Percentiles rank a stretch among this genome's conserved stretches.
Conservation (phyloP, 768 basidiomycete genomes). For the Albatrellus ellisii region DNA sequence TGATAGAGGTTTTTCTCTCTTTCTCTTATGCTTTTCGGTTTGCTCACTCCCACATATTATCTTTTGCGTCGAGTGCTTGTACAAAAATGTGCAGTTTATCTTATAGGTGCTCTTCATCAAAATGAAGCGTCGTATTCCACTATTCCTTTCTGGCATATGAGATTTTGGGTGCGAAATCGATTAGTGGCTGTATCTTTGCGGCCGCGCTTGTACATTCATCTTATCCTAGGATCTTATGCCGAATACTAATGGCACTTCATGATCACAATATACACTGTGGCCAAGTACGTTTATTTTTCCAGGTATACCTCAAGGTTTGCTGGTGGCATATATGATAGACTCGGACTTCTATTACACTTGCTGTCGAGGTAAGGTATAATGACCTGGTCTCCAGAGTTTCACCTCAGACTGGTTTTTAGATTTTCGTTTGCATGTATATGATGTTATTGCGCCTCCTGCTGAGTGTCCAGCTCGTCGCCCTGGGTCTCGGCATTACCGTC, state of each 20-base stretch:
- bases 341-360: slow-evolving; percentile 93
- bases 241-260: slow-evolving; percentile 69
- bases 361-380: slow-evolving; percentile 45
- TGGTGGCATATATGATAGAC: slow-evolving; percentile 31
- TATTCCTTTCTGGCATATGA: no score
- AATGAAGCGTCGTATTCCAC: no score
- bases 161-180: no score
- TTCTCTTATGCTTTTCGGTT: no score
- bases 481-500: slow-evolving; percentile 4
- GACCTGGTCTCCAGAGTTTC: not conserved
- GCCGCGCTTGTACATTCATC: not conserved
- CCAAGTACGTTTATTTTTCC: slow-evolving; percentile 35
- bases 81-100: no score
- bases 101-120: no score
- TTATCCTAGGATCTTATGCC: slow-evolving; percentile 51
- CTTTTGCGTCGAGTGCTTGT: no score
- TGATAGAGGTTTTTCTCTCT: no score
- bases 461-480: no score
- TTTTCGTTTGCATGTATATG: slow-evolving; percentile 83
- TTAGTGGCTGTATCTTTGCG: not conserved
- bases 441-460: slow-evolving; percentile 42
- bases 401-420: slow-evolving; percentile 29
- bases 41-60: no score
- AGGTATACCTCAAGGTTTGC: slow-evolving; percentile 4
- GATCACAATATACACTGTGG: slow-evolving; percentile 70